Evolutionary conservation across 768 basidiomycete genomes (phyloP).

Genomic region (Hypsizygus marmoreus): DNA sequence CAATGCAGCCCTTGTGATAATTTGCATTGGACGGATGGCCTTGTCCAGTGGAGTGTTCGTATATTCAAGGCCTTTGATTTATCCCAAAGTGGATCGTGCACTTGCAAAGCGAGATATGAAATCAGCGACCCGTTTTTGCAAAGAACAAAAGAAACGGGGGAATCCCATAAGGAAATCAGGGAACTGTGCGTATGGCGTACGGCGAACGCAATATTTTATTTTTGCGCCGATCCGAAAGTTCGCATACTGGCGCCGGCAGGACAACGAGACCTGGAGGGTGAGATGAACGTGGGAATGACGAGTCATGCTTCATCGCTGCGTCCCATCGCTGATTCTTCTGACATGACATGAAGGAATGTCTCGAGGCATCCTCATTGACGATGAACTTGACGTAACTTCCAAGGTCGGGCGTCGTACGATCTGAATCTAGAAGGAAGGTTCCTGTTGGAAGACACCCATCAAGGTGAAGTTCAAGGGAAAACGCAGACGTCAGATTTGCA

Average conservation of each 20-base stretch:
- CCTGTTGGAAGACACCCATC: not conserved
- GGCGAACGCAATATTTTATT: not conserved
- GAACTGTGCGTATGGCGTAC: not conserved
- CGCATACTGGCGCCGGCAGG: conserved; percentile 4
- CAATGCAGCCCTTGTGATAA: not conserved
- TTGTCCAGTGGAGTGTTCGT: not conserved
- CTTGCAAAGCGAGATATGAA: conserved; percentile 7
- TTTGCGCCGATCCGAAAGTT: not conserved
- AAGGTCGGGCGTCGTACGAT: not conserved
- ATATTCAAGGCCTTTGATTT: not conserved
- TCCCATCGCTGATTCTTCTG: conserved; percentile 2
- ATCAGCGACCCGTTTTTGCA: conserved; percentile 1
- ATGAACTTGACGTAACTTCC: conserved; percentile 11
- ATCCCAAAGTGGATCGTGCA: not conserved
- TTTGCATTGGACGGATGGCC: conserved; percentile 1
- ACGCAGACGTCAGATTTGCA: conserved; percentile 1
- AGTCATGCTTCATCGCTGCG: conserved; percentile 6
- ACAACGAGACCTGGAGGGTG: no score
- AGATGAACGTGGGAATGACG: conserved; percentile 8
- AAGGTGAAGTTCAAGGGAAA: conserved; percentile 3
- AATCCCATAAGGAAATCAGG: conserved; percentile 1
- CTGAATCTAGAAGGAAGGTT: conserved; percentile 7
- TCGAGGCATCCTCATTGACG: conserved; percentile 3
- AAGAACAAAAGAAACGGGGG: conserved; percentile 13
- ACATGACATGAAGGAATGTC: not conserved